Percentiles rank a stretch among this genome's conserved stretches.
phyloP scores from a whole-genome alignment of 345 rosid species.

The Brassica napus region Da-Ae NC_063439.1:25207501-25208000 shows the following conservation, averaged over 20 bases:
- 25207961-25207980: slow-evolving; percentile 10
- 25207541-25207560: slow-evolving; percentile 96
- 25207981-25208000: slow-evolving; percentile 44
- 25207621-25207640: slow-evolving; percentile 83
- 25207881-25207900: not conserved
- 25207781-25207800: not conserved
- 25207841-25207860: not conserved
- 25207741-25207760: not conserved
- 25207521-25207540: slow-evolving; percentile 89
- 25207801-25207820: not conserved
- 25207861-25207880: not conserved
- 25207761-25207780: not conserved
- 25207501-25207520: slow-evolving; percentile 76
- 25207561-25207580: slow-evolving; percentile 84
- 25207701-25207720: not conserved
- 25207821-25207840: not conserved
- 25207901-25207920: not conserved
- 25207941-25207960: slow-evolving; percentile 26
- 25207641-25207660: slow-evolving; percentile 78
- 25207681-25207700: slow-evolving; percentile 7
- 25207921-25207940: not conserved
- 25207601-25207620: slow-evolving; percentile 86
- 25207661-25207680: slow-evolving; percentile 76
- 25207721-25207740: not conserved
- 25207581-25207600: slow-evolving; percentile 84